These are phyloP conservation scores for Rhizopogon roseolus DNA, from an alignment of 768 basidiomycete genomes.

Conservation along the genomic window DNA sequence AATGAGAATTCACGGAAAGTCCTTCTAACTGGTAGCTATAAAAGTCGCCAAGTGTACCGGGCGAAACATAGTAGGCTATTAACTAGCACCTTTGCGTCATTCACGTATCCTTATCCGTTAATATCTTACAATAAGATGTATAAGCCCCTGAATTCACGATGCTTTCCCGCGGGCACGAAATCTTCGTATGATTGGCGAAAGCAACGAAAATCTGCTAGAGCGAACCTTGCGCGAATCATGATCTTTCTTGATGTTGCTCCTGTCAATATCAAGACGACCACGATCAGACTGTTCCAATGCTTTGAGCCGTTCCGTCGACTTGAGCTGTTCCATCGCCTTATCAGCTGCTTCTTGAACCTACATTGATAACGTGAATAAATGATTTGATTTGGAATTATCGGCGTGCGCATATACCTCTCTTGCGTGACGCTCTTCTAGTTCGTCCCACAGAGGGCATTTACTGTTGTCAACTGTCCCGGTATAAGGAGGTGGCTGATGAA, in stretches of 20 bases:
- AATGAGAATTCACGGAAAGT: too few species aligned
- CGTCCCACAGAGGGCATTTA: slow-evolving; percentile 69
- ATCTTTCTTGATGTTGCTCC: slow-evolving; percentile 57
- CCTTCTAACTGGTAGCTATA: too few species aligned
- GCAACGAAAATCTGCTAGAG: slow-evolving; percentile 36
- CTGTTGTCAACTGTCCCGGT: slow-evolving; percentile 25
- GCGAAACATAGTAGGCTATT: too few species aligned
- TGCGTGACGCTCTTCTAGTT: slow-evolving; percentile 57
- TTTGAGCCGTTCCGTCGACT: slow-evolving; percentile 54
- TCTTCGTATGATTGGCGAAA: slow-evolving; percentile 11
- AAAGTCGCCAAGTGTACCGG: too few species aligned
- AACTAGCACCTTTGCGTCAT: too few species aligned
- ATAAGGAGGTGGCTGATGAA: neutral
- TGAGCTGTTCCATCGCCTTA: slow-evolving; percentile 57
- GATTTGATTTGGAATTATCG: neutral
- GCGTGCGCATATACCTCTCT: slow-evolving; percentile 44
- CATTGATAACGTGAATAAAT: neutral
- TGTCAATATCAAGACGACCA: slow-evolving; percentile 8
- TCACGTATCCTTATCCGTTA: too few species aligned
- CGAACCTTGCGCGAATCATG: neutral
- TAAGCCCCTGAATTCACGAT: too few species aligned
- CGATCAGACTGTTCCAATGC: slow-evolving; percentile 57
- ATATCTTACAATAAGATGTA: too few species aligned
- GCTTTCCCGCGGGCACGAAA: too few species aligned
- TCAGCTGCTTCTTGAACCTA: slow-evolving; percentile 70